These are phyloP conservation scores for Rhododendron ovatum DNA, from an alignment of 148 eudicot genomes.

Conservation along the genomic window DNA sequence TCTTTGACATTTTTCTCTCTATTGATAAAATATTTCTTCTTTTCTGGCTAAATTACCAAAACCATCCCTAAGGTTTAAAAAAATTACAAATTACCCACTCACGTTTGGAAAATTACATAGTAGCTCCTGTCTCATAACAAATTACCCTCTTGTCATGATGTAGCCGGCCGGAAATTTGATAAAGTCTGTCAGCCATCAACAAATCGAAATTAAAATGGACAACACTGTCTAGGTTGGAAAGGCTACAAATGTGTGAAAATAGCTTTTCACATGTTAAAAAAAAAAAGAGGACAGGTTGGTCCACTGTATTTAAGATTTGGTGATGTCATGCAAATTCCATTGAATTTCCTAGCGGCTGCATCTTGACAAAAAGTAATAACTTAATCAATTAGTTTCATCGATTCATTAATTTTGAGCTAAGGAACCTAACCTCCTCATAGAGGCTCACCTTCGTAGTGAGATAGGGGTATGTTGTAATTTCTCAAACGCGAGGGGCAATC, in stretches of 20 bases:
- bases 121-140: not conserved
- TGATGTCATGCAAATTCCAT: not conserved
- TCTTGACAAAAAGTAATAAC: not conserved
- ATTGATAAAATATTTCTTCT: not conserved
- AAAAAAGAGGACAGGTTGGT: not conserved
- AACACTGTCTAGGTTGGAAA: not conserved
- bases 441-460: no score
- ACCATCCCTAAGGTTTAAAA: not conserved
- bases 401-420: no score
- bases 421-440: no score
- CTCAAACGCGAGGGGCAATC: no score
- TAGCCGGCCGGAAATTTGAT: not conserved
- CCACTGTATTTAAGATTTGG: not conserved
- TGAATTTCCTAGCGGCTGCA: no score
- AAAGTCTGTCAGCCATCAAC: not conserved
- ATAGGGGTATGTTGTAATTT: not conserved
- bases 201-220: not conserved
- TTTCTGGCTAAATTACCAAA: not conserved
- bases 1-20: not conserved
- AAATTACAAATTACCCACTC: not conserved
- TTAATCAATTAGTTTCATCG: no score
- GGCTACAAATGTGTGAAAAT: not conserved
- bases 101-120: not conserved
- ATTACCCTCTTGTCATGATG: no score
- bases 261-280: not conserved